Evolutionary conservation across 192 early-diverging fungal species (phyloP), one percentile per base, ranked within the genome.

Genomic region (Radiomyces spectabilis): DNA sequence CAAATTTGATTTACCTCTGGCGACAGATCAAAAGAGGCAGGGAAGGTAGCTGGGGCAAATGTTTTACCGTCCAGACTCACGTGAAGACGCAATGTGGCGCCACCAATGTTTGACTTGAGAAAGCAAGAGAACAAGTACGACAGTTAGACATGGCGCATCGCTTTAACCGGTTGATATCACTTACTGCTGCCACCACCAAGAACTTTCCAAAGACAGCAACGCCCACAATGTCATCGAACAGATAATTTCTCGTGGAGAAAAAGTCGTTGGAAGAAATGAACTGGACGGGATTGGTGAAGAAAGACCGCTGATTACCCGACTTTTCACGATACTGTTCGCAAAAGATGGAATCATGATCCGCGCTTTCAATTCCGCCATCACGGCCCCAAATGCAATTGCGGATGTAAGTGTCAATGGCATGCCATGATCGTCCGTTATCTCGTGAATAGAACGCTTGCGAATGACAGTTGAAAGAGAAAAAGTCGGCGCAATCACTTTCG

Each of bases 191-290:
- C 10, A 88, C 85, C 21, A 95, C 73, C 61, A 98, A 61, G 56
- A 89, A 87, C 15, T 82, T 75, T 26, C 88, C 83, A 53, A 92
- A 82, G 12, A 89, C 75, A 35, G 85, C 88, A 52, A 83, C 89
- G 59, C 88, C 86, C 0, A 82, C 74, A n/a, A 92, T 88, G 42
- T 83, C 68, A 0, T 85, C 72, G 53, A 92, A 75, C 39, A 91
- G 42, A 2, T 67, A 59, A 2, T 69, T 65, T 30, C 65, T 60
- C 19, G 61, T 66, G n/a, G 62, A 69, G 50, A 81, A 84, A 55
- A 75, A 80, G 34, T 81, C 53, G 1, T 61, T 65, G 38, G 85
- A 78, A 46, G 85, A 69, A 5, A 89, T 72, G 21, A 95, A 71
- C 47, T 87, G 80, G 3, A 80, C 40, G 9, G 82, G 72, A 27